A percentile compares a stretch with the other conserved stretches of the same genome.
phyloP scores from a whole-genome alignment of 768 basidiomycete species.

The Xerocomellus intermedius region DNA sequence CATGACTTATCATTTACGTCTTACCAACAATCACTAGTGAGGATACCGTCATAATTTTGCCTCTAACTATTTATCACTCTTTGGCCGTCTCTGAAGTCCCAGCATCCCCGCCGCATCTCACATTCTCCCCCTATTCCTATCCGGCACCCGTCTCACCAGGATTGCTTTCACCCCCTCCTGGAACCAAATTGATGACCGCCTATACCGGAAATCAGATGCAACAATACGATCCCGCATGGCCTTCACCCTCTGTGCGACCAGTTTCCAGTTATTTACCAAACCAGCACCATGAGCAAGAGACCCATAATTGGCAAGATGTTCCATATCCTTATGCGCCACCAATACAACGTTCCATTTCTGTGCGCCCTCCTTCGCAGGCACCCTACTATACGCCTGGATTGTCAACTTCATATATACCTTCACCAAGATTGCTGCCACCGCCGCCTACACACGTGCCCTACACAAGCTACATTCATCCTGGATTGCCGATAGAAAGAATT shows the following conservation, averaged over 20 bases:
- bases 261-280: slow-evolving; percentile 2
- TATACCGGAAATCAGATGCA: slow-evolving; percentile 10
- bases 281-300: slow-evolving; percentile 7
- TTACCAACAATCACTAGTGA: slow-evolving; percentile 46
- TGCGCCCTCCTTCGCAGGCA: slow-evolving; percentile 36
- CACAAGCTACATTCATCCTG: slow-evolving; percentile 16
- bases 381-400: slow-evolving; percentile 38
- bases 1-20: slow-evolving; percentile 3
- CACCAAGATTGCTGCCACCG: slow-evolving; percentile 27
- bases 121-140: slow-evolving; percentile 21
- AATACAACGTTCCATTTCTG: slow-evolving; percentile 52
- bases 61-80: slow-evolving; percentile 64
- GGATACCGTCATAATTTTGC: slow-evolving; percentile 64
- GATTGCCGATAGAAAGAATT: slow-evolving; percentile 10
- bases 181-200: slow-evolving; percentile 3
- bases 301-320: slow-evolving; percentile 18
- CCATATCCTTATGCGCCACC: slow-evolving; percentile 36
- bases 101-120: slow-evolving; percentile 27
- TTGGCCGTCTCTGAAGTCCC: slow-evolving; percentile 46
- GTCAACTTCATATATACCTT: slow-evolving; percentile 26
- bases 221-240: slow-evolving; percentile 10
- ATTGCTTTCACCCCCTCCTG: slow-evolving; percentile 29
- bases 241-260: slow-evolving; percentile 5
- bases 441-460: slow-evolving; percentile 29
- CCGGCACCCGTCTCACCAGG: slow-evolving; percentile 12